A percentile compares a stretch with the other conserved stretches of the same genome.
phyloP scores from a whole-genome alignment of 805 yeast genomes.

The Candida pini region DNA sequence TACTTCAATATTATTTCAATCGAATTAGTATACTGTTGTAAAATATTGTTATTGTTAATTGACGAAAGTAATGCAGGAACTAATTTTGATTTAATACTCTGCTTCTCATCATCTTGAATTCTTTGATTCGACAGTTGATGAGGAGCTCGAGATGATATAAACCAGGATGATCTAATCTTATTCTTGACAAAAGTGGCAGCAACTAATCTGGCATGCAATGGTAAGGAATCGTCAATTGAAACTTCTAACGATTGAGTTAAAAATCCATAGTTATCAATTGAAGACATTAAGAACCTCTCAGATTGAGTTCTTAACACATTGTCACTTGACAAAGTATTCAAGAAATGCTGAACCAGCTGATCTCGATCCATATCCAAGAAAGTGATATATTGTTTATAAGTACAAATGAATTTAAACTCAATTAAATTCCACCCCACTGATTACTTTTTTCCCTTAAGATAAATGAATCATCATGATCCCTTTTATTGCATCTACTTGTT shows the following conservation, averaged over 20 bases:
- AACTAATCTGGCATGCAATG: slow-evolving; percentile 53
- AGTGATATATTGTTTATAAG: too few relatives aligned
- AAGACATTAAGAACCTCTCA: slow-evolving; percentile 36
- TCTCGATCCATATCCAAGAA: slow-evolving; percentile 47
- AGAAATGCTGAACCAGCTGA: slow-evolving; percentile 38
- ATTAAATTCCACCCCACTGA: not conserved
- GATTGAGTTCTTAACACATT: slow-evolving; percentile 36
- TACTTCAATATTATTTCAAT: slow-evolving; percentile 46
- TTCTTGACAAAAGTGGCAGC: slow-evolving; percentile 85
- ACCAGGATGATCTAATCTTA: slow-evolving; percentile 62
- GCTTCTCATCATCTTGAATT: slow-evolving; percentile 49
- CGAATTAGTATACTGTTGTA: slow-evolving; percentile 54
- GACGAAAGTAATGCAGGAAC: slow-evolving; percentile 49
- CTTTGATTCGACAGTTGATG: slow-evolving; percentile 17
- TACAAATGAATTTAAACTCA: not conserved
- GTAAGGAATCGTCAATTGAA: slow-evolving; percentile 32
- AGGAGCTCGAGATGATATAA: slow-evolving; percentile 22
- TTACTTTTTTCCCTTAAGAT: too few relatives aligned
- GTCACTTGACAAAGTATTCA: slow-evolving; percentile 45
- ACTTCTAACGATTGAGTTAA: slow-evolving; percentile 40
- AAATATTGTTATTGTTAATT: slow-evolving; percentile 36
- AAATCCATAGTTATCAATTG: slow-evolving; percentile 40
- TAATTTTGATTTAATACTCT: slow-evolving; percentile 56
- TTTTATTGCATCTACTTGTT: too few relatives aligned
- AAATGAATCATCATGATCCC: too few relatives aligned